Base-by-base conservation (phyloP, 1,284 basidiomycete genomes). In the Leccinum subrobustum region DNA sequence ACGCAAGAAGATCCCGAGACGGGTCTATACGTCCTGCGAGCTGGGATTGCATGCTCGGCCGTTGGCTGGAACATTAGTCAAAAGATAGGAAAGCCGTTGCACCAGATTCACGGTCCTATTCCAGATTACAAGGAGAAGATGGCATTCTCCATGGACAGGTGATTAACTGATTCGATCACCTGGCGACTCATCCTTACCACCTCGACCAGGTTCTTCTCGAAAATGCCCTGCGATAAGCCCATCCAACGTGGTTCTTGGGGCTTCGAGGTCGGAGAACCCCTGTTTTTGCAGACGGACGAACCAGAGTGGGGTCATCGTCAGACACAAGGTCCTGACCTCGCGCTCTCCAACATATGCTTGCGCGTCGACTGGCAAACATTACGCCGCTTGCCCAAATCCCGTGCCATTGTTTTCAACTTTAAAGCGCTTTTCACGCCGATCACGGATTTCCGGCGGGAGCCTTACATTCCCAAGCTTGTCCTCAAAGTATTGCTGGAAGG, bases 341-440 rank as follows among this genome's bases (percentile, higher is more conserved):
- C 69, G 2, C 56, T 79, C 42, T 74, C 78, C 35, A 73, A 81
- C 56, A 73, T 83, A 27, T 68, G 76, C 64, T 62, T 83, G 56
- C 77, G 82, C 11, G 80, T 83, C 27, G 81, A 83, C 58, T 83
- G 82, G 81, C 82, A 83, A 65, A 82, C 80, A 4, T 66, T 83
- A 39, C 75, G 81, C n/a, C 76, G 81, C 31, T 67, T 83, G 44
- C 81, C 82, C 6, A 69, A 68, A 56, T 81, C 81, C 2, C 68
- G 69, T 8, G 78, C 79, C 0, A 80, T 83, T 47, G 71, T 81
- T 3, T 83, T 84, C 73, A 82, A 81, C 65, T 82, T 78, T 67
- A 83, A 82, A 63, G 77, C 80, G 4, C 67, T 83, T 39, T 83
- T 84, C 66, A 83, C 81, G 2, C 81, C 81, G 0, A 63, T 80